These are phyloP conservation scores for Cryptococcus amylolentus DNA, from an alignment of 1,284 basidiomycete genomes.

Conservation along the genomic window DNA sequence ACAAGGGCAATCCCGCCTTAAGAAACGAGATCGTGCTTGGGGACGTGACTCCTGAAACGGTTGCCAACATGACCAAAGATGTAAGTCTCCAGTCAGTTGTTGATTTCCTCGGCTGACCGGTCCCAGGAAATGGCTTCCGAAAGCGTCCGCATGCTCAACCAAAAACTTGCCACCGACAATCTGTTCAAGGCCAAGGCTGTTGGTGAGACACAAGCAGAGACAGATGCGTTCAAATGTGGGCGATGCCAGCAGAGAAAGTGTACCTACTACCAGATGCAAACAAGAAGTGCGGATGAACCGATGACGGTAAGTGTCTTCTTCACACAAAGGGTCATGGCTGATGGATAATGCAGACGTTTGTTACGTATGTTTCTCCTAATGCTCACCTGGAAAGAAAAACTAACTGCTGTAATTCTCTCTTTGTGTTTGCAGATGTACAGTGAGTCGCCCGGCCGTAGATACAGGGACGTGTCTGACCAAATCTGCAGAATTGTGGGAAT, in stretches of 20 bases:
- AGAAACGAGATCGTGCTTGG: conserved; percentile 81
- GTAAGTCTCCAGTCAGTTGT: conserved; percentile 49
- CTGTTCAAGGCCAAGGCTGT: conserved; percentile 89
- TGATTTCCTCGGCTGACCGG: background rate
- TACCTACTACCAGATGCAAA: conserved; percentile 90
- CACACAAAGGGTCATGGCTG: background rate
- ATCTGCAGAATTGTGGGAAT: conserved; percentile 42
- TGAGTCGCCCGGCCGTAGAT: conserved; percentile 14
- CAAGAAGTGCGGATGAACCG: conserved; percentile 89
- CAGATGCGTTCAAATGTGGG: conserved; percentile 95
- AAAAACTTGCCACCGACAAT: conserved; percentile 80
- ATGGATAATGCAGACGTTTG: conserved; percentile 55
- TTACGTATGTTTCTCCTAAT: conserved; percentile 54
- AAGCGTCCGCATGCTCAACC: conserved; percentile 76
- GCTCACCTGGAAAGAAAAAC: background rate
- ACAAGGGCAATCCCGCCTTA: conserved; percentile 86
- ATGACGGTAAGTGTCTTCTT: conserved; percentile 73
- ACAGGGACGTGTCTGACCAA: background rate
- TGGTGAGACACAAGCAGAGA: conserved; percentile 86
- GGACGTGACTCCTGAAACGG: conserved; percentile 64
- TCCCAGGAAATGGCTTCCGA: conserved; percentile 90
- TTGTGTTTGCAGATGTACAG: conserved; percentile 29
- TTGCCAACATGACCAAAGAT: conserved; percentile 77
- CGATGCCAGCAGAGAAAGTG: conserved; percentile 90
- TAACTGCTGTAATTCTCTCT: background rate